Conservation (phyloP, 306 rosid species). For the Betula pendula region DNA sequence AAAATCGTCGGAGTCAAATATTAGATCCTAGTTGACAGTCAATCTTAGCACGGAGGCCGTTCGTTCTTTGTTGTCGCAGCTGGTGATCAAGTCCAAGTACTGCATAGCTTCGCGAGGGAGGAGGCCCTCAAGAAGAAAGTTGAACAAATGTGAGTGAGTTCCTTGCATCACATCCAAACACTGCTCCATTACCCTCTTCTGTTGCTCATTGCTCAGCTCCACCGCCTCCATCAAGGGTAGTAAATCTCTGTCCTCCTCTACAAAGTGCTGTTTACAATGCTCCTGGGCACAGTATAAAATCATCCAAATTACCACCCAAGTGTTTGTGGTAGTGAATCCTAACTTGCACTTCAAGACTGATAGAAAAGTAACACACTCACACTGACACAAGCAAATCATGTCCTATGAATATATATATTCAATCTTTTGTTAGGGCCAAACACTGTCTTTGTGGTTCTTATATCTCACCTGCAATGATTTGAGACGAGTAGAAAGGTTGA, state of each 20-base stretch:
- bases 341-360: constrained; percentile 1
- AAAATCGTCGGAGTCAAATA: constrained; percentile 19
- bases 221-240: constrained; percentile 81
- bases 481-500: constrained; percentile 58
- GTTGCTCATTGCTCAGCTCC: constrained; percentile 65
- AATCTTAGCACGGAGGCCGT: constrained; percentile 45
- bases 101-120: constrained; percentile 70
- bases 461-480: constrained; percentile 60
- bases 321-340: background rate
- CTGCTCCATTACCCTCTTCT: constrained; percentile 52
- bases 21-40: constrained; percentile 28
- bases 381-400: background rate
- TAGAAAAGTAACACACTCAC: background rate
- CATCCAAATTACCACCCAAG: background rate
- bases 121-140: constrained; percentile 74
- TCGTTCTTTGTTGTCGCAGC: constrained; percentile 45
- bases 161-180: constrained; percentile 75
- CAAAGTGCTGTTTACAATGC: constrained; percentile 65
- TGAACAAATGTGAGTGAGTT: constrained; percentile 67
- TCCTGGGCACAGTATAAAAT: constrained; percentile 37
- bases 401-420: background rate
- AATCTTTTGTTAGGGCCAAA: background rate
- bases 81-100: constrained; percentile 67
- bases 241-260: constrained; percentile 68
- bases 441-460: background rate